Percentiles rank a stretch among this genome's conserved stretches.
These are phyloP conservation scores for Omphalea diandra DNA, from an alignment of 441 rosid species.

Conservation along the genomic window DNA sequence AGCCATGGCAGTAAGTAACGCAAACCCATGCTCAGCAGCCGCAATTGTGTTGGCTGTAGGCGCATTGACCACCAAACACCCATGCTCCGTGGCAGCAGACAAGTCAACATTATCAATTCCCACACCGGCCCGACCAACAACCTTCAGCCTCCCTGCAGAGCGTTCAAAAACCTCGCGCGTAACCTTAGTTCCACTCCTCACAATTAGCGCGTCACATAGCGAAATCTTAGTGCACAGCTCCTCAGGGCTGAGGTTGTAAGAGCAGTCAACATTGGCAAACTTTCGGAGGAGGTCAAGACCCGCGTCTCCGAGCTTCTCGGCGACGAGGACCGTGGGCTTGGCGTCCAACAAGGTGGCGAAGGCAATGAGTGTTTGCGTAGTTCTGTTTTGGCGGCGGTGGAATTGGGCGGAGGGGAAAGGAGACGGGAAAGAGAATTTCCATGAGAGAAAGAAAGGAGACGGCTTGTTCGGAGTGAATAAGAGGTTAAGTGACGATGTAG, in stretches of 20 bases:
- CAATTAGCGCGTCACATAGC: conserved; percentile 79
- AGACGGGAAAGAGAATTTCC: conserved; percentile 24
- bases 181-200: conserved; percentile 90
- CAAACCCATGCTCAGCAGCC: conserved; percentile 94
- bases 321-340: conserved; percentile 75
- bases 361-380: conserved; percentile 27
- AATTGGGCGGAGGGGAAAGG: conserved; percentile 22
- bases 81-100: conserved; percentile 84
- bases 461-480: conserved; percentile 10
- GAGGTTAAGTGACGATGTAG: conserved; percentile 21
- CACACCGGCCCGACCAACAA: conserved; percentile 94
- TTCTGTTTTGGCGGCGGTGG: conserved; percentile 16
- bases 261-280: conserved; percentile 71
- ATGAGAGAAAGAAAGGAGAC: conserved; percentile 27
- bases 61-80: conserved; percentile 92
- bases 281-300: conserved; percentile 59
- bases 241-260: conserved; percentile 68
- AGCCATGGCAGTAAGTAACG: conserved; percentile 86
- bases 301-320: conserved; percentile 91
- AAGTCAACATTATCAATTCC: conserved; percentile 97
- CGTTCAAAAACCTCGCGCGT: conserved; percentile 77
- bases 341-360: conserved; percentile 32
- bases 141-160: conserved; percentile 73
- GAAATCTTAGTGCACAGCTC: conserved; percentile 79
- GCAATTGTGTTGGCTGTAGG: conserved; percentile 97